phyloP scores from a whole-genome alignment of 2,329 filamentous ascomycete species.

The Amesomyces nigricolor region DNA sequence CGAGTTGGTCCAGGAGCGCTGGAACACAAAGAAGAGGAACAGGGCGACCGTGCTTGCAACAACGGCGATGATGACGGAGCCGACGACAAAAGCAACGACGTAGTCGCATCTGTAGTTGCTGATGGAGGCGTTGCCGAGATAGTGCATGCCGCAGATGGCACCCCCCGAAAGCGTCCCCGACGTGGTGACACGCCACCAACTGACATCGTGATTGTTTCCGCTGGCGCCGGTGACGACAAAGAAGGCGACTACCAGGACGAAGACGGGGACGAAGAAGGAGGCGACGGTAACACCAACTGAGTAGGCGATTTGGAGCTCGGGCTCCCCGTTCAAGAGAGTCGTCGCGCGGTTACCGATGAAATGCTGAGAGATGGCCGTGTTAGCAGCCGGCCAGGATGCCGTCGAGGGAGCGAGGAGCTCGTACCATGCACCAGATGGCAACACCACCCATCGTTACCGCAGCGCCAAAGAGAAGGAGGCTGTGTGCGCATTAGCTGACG shows the following conservation, averaged over 20 bases:
- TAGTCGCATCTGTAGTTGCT: conserved; percentile 68
- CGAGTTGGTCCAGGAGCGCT: conserved; percentile 68
- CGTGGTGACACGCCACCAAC: conserved; percentile 51
- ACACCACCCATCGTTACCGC: conserved; percentile 69
- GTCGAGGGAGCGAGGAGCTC: conserved; percentile 18
- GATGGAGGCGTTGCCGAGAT: conserved; percentile 78
- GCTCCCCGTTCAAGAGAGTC: conserved; percentile 57
- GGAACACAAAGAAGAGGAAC: conserved; percentile 70
- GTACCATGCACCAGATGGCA: conserved; percentile 66
- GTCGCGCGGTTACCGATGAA: conserved; percentile 80
- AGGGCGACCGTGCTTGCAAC: conserved; percentile 65
- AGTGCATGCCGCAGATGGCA: conserved; percentile 81
- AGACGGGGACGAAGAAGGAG: conserved; percentile 74
- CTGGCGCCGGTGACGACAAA: conserved; percentile 59
- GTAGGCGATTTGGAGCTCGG: conserved; percentile 66
- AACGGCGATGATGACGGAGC: conserved; percentile 66
- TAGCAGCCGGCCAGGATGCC: neutral
- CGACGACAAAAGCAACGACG: conserved; percentile 53
- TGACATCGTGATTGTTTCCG: conserved; percentile 35
- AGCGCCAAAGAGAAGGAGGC: conserved; percentile 57
- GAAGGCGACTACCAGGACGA: conserved; percentile 69
- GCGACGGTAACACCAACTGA: conserved; percentile 64
- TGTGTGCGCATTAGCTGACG: conserved; percentile 27
- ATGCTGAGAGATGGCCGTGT: conserved; percentile 47
- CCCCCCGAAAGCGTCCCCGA: conserved; percentile 67